Evolutionary conservation across 169 alveolate genomes (phyloP).

Genomic region (Eimeria brunetti): DNA sequence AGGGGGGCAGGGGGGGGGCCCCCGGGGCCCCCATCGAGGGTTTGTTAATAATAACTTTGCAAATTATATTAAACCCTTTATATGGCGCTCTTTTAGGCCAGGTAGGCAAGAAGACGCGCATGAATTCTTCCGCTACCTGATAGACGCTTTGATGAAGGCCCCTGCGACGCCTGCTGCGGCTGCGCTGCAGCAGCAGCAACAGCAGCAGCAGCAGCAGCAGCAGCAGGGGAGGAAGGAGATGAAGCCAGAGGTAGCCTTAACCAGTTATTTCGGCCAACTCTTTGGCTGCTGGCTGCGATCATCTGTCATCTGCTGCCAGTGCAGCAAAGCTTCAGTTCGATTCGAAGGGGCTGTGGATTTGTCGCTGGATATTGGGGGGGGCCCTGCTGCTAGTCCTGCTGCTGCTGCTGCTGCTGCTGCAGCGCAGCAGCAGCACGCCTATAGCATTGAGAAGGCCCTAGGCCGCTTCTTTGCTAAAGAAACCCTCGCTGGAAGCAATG

Average conservation of each 20-base stretch:
- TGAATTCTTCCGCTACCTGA: conserved; percentile 83
- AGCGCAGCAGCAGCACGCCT: conserved; percentile 30
- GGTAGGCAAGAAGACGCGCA: conserved; percentile 87
- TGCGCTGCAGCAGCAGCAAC: conserved; percentile 55
- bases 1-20: background rate
- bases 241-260: conserved; percentile 82
- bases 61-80: conserved; percentile 80
- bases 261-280: conserved; percentile 84
- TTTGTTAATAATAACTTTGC: conserved; percentile 67
- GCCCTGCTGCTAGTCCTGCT: conserved; percentile 24
- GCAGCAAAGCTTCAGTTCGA: conserved; percentile 79
- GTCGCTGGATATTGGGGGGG: conserved; percentile 83
- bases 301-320: conserved; percentile 81
- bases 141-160: conserved; percentile 84
- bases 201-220: conserved; percentile 28
- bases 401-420: background rate
- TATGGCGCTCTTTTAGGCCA: conserved; percentile 82
- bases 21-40: conserved; percentile 25
- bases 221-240: conserved; percentile 73
- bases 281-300: conserved; percentile 86
- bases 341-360: conserved; percentile 85
- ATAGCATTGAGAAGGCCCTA: conserved; percentile 84
- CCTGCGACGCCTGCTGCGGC: conserved; percentile 54
- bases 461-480: conserved; percentile 81
- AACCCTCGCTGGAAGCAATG: conserved; percentile 82